A percentile compares a stretch with the other conserved stretches of the same genome.
phyloP scores from a whole-genome alignment of 495 filamentous ascomycete species.

The Tuber magnatum region DNA sequence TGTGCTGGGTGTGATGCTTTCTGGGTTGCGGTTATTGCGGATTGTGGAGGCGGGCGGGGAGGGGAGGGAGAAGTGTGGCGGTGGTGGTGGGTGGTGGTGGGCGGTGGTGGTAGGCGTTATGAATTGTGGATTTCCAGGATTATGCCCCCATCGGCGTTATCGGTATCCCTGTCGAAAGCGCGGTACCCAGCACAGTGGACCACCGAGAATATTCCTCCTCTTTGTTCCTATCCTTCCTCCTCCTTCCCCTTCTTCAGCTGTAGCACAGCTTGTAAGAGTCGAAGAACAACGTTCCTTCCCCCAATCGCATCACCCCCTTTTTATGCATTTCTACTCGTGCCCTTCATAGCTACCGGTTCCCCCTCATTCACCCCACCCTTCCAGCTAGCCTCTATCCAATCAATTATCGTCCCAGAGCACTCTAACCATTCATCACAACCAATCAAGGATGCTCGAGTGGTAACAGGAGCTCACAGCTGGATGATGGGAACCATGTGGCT shows the following conservation, averaged over 20 bases:
- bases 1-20: background rate
- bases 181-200: background rate
- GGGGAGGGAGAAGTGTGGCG: background rate
- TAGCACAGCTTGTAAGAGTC: background rate
- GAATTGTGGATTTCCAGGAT: constrained; percentile 2
- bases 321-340: background rate
- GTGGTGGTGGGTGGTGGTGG: background rate
- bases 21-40: background rate
- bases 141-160: background rate
- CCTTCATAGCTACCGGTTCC: background rate
- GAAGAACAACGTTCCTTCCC: background rate
- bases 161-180: background rate
- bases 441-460: background rate
- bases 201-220: background rate
- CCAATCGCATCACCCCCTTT: background rate
- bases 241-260: background rate
- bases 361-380: background rate
- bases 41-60: background rate
- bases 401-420: background rate
- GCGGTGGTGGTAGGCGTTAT: background rate
- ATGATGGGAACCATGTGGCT: background rate
- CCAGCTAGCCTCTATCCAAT: background rate
- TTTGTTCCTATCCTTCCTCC: background rate
- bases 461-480: background rate
- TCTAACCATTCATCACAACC: background rate